Base-by-base conservation (phyloP, 1,284 basidiomycete genomes). In the Earliella scabrosa region DNA sequence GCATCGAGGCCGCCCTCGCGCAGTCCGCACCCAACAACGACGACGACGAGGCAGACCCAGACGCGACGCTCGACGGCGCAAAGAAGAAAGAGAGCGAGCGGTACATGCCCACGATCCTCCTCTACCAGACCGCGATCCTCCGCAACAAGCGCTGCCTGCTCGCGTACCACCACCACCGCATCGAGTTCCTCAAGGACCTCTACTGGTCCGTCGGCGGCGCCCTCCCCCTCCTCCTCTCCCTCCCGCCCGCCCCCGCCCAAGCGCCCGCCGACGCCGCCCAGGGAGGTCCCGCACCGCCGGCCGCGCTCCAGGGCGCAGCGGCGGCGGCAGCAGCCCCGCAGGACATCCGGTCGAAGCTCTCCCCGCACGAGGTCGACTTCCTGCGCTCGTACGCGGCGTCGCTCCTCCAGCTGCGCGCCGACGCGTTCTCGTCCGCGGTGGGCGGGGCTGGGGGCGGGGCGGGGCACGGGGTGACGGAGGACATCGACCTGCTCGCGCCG, bases 181-280 rank as follows among this genome's bases (percentile, higher is more conserved):
- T 94, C 39, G 89, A 93, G 66, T 86, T 87, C 54, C 83, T 98
- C 52, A 84, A 88, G 63, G 87, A 91, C 66, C 81, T 92, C 74
- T 97, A 93, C 74, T 98, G 96, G 95, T 77, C 85, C n/a, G 84
- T 86, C 13, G 95, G 94, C n/a, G 95, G 93, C n/a, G 89, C 92
- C 2, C 75, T 97, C 2, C 89, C 92, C 0, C 89, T 93, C 59
- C 80, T 97, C n/a, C 82, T 98, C 38, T 84, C 86, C 39, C 83
- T 87, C 27, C 56, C 67, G 70, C 80, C 56, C 13, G 60, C 53
- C 9, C 34, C 51, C 1, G 48, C 61, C 2, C 36, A 39, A 10
- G 50, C 54, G 2, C 24, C 23, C 11, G 27, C 57, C 3, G 46
- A 46, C 36, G 52, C 41, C 27, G 40, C 24, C 39, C 56, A 18